Evolutionary conservation across 345 rosid species (phyloP), one percentile per base, ranked within the genome.

Genomic region (Aethionema arabicum): DNA sequence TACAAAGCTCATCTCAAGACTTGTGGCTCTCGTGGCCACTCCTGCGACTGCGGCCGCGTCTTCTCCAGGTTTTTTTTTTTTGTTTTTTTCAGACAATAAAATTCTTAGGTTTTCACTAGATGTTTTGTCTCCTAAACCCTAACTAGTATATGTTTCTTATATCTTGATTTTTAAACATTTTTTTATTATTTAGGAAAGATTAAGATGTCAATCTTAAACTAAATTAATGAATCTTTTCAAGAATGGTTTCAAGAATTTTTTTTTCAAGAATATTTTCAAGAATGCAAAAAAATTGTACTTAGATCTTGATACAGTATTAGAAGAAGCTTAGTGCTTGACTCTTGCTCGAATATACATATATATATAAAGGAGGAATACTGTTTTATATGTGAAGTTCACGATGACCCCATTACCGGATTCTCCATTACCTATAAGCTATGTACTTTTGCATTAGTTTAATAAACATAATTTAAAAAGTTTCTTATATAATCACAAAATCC

Each of bases 1-100:
- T 92, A 76, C 75, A 92, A 89, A 71, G 97, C 98, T 6, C 98
- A 92, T 70, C 97, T 92, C 75, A 92, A 92, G 67, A 92, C 97
- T 11, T 92, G 98, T 35, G 98, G 98, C 60, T 89, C 95, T 56
- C 52, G 98, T 8, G 98, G 98, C 73, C 98, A 92, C 66, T 89
- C 98, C 16, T 92, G 98, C 56, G 98, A 92, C 65, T 92, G 98
- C 42, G 98, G 98, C 57, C 87, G 96, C 12, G 98, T 92, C 62
- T 92, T 92, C 64, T 92, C 98, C 38, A 92, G 98, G 98, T 92
- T 63, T 43, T 15, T 12, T 36, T 15, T 29, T 6, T 10, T 46
- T 7, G 9, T 32, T 56, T 12, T 16, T 12, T 31, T 27, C 10
- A 4, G 13, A 41, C 32, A 4, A 8, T 13, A 5, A 39, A 16